Conservation (phyloP, 768 basidiomycete genomes). For the Tephrocybe rancida region DNA sequence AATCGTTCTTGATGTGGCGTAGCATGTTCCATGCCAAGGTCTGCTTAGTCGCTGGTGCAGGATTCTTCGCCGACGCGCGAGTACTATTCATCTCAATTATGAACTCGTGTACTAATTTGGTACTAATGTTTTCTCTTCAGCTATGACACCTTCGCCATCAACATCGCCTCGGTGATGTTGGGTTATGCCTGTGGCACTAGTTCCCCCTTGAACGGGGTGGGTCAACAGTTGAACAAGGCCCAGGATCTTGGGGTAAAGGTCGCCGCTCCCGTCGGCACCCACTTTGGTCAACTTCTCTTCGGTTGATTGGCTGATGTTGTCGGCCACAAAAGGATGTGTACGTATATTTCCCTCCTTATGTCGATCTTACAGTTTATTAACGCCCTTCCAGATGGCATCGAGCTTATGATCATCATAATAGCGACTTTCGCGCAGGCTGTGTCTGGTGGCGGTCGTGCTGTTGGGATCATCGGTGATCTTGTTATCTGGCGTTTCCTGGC, state of each 20-base stretch:
- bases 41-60: conserved; percentile 71
- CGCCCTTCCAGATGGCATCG: conserved; percentile 55
- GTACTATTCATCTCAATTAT: conserved; percentile 19
- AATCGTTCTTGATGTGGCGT: conserved; percentile 9
- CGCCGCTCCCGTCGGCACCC: conserved; percentile 74
- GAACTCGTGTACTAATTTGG: not conserved
- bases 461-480: conserved; percentile 74
- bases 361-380: not conserved
- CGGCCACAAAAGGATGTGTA: conserved; percentile 82
- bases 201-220: conserved; percentile 24
- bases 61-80: conserved; percentile 89
- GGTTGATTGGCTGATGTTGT: conserved; percentile 79
- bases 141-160: conserved; percentile 91
- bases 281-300: conserved; percentile 76
- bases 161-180: conserved; percentile 82
- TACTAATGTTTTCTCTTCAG: conserved; percentile 28
- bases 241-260: conserved; percentile 81
- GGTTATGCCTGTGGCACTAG: conserved; percentile 73
- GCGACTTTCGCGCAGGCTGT: conserved; percentile 81
- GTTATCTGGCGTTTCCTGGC: conserved; percentile 84
- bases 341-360: conserved; percentile 24
- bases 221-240: conserved; percentile 48
- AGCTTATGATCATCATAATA: conserved; percentile 81
- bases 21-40: conserved; percentile 89
- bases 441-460: conserved; percentile 64